Conservation (phyloP, 2,329 filamentous ascomycete genomes). For the Scedosporium boydii region DNA sequence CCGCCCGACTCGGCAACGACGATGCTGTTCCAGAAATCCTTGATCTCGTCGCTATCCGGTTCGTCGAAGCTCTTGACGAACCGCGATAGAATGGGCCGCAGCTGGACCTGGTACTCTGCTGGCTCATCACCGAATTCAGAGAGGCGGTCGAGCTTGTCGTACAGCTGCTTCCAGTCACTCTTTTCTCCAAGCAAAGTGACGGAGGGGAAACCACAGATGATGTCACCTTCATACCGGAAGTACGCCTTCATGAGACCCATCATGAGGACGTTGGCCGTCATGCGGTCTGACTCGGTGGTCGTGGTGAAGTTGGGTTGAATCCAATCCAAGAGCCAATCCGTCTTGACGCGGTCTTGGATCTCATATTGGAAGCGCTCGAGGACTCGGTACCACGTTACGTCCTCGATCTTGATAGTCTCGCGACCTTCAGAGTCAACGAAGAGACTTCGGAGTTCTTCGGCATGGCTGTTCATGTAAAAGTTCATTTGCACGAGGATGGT, state of each 20-base stretch:
- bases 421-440: slow-evolving; percentile 36
- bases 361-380: slow-evolving; percentile 7
- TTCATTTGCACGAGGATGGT: slow-evolving; percentile 42
- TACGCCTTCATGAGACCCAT: slow-evolving; percentile 33
- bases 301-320: slow-evolving; percentile 33
- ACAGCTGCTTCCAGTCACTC: slow-evolving; percentile 30
- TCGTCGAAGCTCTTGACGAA: slow-evolving; percentile 36
- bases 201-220: slow-evolving; percentile 32
- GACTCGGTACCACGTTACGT: slow-evolving; percentile 4
- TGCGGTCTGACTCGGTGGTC: slow-evolving; percentile 5
- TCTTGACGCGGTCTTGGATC: slow-evolving; percentile 8
- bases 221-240: slow-evolving; percentile 24
- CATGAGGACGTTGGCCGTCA: slow-evolving; percentile 23
- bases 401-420: slow-evolving; percentile 23
- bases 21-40: slow-evolving; percentile 33
- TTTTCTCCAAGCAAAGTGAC: slow-evolving; percentile 29
- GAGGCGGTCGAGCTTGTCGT: slow-evolving; percentile 28
- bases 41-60: slow-evolving; percentile 20
- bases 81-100: slow-evolving; percentile 32
- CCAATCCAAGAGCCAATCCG: slow-evolving; percentile 24
- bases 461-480: slow-evolving; percentile 37
- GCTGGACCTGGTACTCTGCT: slow-evolving; percentile 22
- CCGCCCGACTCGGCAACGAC: slow-evolving; percentile 23
- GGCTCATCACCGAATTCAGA: slow-evolving; percentile 33
- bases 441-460: slow-evolving; percentile 31